A percentile compares a stretch with the other conserved stretches of the same genome.
These are phyloP conservation scores for Lactarius trivialis DNA, from an alignment of 768 basidiomycete genomes.

Conservation along the genomic window DNA sequence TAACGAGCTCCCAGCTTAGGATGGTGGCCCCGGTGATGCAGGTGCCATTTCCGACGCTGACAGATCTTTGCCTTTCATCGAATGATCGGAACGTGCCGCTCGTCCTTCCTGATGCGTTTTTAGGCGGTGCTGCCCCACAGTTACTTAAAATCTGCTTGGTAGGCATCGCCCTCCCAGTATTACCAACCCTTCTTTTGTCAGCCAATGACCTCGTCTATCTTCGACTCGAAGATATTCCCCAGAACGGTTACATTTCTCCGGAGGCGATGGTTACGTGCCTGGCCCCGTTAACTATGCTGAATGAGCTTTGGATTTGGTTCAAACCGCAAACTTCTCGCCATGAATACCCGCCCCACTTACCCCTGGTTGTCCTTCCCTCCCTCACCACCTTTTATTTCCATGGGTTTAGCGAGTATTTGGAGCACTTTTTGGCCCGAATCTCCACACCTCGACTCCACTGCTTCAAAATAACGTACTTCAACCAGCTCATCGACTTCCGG, in stretches of 20 bases:
- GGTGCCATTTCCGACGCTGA: background rate
- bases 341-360: background rate
- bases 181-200: background rate
- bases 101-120: background rate
- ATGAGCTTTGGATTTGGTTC: background rate
- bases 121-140: background rate
- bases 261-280: background rate
- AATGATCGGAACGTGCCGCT: background rate
- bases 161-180: background rate
- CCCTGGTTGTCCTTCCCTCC: background rate
- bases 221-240: slow-evolving; percentile 1
- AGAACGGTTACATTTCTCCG: background rate
- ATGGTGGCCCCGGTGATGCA: background rate
- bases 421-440: background rate
- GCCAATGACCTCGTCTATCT: background rate
- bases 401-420: background rate
- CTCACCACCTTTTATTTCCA: background rate
- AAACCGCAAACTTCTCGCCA: background rate
- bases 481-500: background rate
- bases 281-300: background rate
- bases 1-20: background rate
- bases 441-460: background rate
- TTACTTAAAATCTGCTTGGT: background rate
- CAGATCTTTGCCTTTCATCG: background rate
- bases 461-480: background rate